phyloP scores from a whole-genome alignment of 2,329 filamentous ascomycete genomes.

The Rhinocladiella similis region DNA sequence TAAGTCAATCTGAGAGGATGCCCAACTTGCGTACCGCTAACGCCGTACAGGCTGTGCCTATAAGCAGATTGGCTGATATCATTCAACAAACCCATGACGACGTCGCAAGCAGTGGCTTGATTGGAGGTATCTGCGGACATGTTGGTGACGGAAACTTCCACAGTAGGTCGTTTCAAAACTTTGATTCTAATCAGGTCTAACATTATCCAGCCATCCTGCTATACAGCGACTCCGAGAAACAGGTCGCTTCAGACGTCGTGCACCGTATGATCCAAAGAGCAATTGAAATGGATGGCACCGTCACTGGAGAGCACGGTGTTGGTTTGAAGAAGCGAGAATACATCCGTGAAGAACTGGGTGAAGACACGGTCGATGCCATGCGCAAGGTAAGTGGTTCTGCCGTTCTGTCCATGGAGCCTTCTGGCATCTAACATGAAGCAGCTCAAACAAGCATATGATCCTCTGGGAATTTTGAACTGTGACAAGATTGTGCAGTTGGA shows the following conservation, averaged over 20 bases:
- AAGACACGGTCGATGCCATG: conserved; percentile 64
- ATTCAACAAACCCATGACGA: conserved; percentile 70
- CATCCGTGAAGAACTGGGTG: conserved; percentile 61
- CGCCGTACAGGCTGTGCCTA: conserved; percentile 60
- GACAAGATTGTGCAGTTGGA: conserved; percentile 65
- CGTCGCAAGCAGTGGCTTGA: conserved; percentile 62
- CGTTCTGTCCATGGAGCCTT: neutral
- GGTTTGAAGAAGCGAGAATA: conserved; percentile 70
- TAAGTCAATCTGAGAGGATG: conserved; percentile 2
- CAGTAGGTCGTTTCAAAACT: conserved; percentile 41
- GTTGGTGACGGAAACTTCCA: conserved; percentile 77
- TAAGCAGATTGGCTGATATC: conserved; percentile 69
- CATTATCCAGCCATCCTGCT: conserved; percentile 56
- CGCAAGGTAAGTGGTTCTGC: conserved; percentile 51
- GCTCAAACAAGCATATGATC: conserved; percentile 66
- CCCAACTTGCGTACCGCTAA: neutral
- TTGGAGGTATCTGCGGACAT: conserved; percentile 69
- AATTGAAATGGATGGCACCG: conserved; percentile 69
- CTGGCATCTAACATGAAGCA: conserved; percentile 33
- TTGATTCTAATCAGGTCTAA: conserved; percentile 3
- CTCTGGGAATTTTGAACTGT: conserved; percentile 64
- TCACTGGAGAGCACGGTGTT: conserved; percentile 71
- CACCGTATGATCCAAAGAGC: conserved; percentile 70
- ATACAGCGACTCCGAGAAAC: conserved; percentile 59
- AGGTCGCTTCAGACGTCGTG: conserved; percentile 59